phyloP scores from a whole-genome alignment of 495 filamentous ascomycete species.

The Sphaerosporella brunnea region DNA sequence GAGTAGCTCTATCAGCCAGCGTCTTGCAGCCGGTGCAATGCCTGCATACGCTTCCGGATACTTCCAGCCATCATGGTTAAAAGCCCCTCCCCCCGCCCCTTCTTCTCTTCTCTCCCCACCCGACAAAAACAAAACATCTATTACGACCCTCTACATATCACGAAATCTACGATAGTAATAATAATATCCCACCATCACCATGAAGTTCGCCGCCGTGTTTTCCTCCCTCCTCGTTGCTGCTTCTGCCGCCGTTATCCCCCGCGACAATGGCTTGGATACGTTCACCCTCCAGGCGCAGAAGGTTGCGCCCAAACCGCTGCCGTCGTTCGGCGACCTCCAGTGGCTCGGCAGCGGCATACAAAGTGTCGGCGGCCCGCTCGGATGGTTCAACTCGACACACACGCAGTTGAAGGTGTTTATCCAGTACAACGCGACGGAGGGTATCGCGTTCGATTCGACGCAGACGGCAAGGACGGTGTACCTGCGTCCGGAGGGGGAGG shows the following conservation, averaged over 20 bases:
- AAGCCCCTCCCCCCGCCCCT: too few relatives aligned
- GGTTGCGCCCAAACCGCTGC: background rate
- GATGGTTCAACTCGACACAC: conserved; percentile 8
- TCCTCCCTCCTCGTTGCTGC: background rate
- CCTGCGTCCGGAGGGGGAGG: background rate
- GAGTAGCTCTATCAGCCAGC: too few relatives aligned
- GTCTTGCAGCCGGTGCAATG: too few relatives aligned
- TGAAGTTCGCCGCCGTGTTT: background rate
- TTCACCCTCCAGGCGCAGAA: background rate
- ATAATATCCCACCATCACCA: too few relatives aligned
- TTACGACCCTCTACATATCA: too few relatives aligned
- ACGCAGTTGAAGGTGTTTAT: conserved; percentile 8
- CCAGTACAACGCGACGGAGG: conserved; percentile 11
- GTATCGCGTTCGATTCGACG: conserved; percentile 12
- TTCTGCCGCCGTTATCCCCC: background rate
- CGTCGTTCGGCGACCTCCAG: background rate
- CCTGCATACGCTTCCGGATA: too few relatives aligned
- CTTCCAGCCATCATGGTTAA: too few relatives aligned
- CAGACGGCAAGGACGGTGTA: conserved; percentile 3
- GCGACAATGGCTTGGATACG: background rate
- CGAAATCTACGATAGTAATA: too few relatives aligned
- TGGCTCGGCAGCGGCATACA: background rate
- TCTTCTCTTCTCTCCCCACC: too few relatives aligned
- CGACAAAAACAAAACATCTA: too few relatives aligned
- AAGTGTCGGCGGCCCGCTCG: conserved; percentile 1